These are phyloP conservation scores for Murraya koenigii DNA, from an alignment of 345 rosid species.

Conservation along the genomic window DNA sequence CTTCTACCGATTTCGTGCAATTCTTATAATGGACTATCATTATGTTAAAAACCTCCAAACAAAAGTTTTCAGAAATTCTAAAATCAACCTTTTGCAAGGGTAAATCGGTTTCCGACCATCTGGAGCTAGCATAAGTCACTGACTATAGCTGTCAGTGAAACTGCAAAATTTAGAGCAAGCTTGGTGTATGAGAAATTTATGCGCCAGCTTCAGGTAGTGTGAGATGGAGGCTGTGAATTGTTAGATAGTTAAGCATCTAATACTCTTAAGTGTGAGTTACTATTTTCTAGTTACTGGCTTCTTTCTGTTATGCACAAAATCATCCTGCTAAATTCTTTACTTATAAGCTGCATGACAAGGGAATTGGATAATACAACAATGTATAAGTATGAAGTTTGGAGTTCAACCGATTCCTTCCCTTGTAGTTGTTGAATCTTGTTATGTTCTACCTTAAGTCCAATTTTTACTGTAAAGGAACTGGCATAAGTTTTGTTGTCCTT, in stretches of 20 bases:
- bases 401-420: neutral
- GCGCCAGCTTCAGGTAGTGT: neutral
- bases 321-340: neutral
- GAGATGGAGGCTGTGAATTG: neutral
- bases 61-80: neutral
- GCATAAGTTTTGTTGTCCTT: neutral
- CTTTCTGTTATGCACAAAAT: neutral
- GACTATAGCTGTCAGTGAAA: neutral
- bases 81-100: neutral
- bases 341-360: neutral
- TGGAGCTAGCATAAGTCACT: neutral
- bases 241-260: neutral
- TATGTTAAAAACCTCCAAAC: neutral
- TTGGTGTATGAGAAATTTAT: neutral
- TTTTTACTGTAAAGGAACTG: neutral
- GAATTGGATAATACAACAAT: neutral
- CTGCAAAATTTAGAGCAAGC: neutral
- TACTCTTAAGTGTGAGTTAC: neutral
- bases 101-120: neutral
- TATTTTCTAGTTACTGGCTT: neutral
- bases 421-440: conserved; percentile 1
- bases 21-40: neutral
- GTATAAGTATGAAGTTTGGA: neutral
- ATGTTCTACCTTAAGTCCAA: neutral
- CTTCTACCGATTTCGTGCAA: neutral